These are phyloP conservation scores for Ogataea neopini DNA, from an alignment of 805 yeast genomes.

Conservation along the genomic window DNA sequence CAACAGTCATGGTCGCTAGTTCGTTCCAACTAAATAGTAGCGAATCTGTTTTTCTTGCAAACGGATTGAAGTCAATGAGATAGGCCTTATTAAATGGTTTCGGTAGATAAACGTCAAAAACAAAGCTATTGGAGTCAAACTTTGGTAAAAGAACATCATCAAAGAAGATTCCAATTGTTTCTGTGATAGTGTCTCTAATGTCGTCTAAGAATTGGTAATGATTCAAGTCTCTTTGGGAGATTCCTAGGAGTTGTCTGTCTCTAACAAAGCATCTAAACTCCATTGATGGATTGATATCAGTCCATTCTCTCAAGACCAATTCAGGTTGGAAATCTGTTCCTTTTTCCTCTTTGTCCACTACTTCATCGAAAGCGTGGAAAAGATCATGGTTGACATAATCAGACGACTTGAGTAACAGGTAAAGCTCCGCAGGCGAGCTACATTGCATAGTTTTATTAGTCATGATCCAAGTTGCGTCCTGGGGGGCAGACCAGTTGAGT, in stretches of 20 bases:
- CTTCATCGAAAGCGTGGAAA: constrained; percentile 63
- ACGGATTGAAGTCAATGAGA: constrained; percentile 87
- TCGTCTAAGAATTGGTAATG: constrained; percentile 69
- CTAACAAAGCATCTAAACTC: constrained; percentile 88
- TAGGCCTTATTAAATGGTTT: constrained; percentile 65
- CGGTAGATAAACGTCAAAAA: constrained; percentile 83
- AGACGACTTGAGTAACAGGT: constrained; percentile 79
- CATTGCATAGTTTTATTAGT: constrained; percentile 78
- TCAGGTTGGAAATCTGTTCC: constrained; percentile 45
- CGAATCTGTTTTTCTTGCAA: constrained; percentile 74
- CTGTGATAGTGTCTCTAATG: constrained; percentile 47
- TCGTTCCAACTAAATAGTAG: constrained; percentile 86
- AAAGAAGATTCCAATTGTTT: constrained; percentile 56
- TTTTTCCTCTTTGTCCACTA: constrained; percentile 27
- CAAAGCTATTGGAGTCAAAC: constrained; percentile 58
- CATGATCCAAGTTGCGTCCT: constrained; percentile 91
- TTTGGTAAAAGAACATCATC: constrained; percentile 45
- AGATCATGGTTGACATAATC: constrained; percentile 87
- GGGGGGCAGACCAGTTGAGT: constrained; percentile 96
- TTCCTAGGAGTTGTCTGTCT: constrained; percentile 62
- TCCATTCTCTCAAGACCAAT: constrained; percentile 81
- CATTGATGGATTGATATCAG: constrained; percentile 78
- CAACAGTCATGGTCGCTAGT: constrained; percentile 40
- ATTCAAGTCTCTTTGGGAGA: constrained; percentile 84
- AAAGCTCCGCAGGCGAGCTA: constrained; percentile 68